These are phyloP conservation scores for Kodamaea hsintzibuensis DNA, from an alignment of 805 yeast genomes.

Conservation along the genomic window DNA sequence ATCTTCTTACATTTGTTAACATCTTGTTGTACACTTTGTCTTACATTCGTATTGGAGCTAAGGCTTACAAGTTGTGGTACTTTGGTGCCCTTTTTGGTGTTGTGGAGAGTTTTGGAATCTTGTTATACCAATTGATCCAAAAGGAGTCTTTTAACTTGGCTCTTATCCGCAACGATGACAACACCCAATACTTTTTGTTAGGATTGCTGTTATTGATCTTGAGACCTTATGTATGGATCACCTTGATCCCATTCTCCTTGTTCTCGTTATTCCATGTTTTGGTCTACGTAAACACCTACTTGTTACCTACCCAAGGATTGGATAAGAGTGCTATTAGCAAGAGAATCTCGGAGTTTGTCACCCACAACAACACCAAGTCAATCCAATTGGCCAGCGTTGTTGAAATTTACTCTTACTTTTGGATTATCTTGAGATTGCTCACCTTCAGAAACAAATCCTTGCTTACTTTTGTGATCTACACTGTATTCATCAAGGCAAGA, in stretches of 20 bases:
- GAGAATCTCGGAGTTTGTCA: conserved; percentile 42
- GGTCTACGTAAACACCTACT: conserved; percentile 61
- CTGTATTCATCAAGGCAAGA: conserved; percentile 71
- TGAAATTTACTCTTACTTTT: conserved; percentile 45
- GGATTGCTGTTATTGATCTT: conserved; percentile 49
- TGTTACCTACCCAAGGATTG: conserved; percentile 63
- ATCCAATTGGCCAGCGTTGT: conserved; percentile 40
- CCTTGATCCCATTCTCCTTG: conserved; percentile 71
- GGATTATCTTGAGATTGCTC: conserved; percentile 51
- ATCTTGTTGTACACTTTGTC: conserved; percentile 34
- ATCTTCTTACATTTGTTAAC: conserved; percentile 34
- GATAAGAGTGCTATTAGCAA: conserved; percentile 28
- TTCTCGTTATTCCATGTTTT: conserved; percentile 83
- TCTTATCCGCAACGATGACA: conserved; percentile 51
- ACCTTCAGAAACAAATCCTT: conserved; percentile 66
- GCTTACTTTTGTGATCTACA: conserved; percentile 53
- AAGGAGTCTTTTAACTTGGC: conserved; percentile 27
- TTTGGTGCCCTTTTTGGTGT: conserved; percentile 62
- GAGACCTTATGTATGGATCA: conserved; percentile 59
- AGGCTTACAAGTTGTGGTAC: conserved; percentile 46
- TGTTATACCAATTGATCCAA: conserved; percentile 56
- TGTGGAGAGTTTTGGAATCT: conserved; percentile 72
- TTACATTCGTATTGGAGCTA: conserved; percentile 29
- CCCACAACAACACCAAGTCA: conserved; percentile 36
- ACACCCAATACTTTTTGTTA: conserved; percentile 67